Percentiles rank a stretch among this genome's conserved stretches.
Conservation (phyloP, 106 monocot genomes). For the Acorus calamus region DNA sequence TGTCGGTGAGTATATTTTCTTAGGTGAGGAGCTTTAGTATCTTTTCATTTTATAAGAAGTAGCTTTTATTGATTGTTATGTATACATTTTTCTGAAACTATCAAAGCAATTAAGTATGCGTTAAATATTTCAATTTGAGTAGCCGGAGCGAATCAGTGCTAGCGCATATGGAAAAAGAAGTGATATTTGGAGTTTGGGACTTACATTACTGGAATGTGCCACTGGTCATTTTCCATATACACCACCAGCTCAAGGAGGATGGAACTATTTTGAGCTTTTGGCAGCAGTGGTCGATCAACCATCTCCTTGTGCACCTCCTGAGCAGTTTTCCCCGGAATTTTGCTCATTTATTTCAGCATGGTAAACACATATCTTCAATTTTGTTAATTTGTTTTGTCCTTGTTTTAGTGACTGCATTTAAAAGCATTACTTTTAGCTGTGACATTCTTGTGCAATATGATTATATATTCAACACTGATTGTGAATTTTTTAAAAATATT, state of each 20-base stretch:
- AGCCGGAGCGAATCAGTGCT: constrained; percentile 91
- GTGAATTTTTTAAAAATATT: too few species aligned
- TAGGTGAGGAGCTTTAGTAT: not conserved
- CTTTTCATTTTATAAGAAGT: too few species aligned
- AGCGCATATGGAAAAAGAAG: constrained; percentile 82
- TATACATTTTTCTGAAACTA: too few species aligned
- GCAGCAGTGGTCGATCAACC: constrained; percentile 88
- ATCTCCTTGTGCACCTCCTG: constrained; percentile 75
- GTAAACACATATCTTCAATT: constrained; percentile 23
- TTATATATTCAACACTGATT: too few species aligned
- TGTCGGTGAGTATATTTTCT: constrained; percentile 49
- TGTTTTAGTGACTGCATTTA: too few species aligned
- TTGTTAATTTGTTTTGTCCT: too few species aligned
- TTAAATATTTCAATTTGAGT: constrained; percentile 4
- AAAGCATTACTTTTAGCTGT: too few species aligned
- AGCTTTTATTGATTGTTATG: not conserved
- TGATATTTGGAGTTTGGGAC: constrained; percentile 96
- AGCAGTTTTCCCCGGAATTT: constrained; percentile 97
- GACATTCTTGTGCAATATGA: too few species aligned
- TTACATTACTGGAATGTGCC: constrained; percentile 94
- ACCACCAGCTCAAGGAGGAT: constrained; percentile 55
- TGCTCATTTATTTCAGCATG: constrained; percentile 94
- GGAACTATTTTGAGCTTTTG: constrained; percentile 90
- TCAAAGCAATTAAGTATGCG: too few species aligned
- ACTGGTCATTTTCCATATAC: constrained; percentile 86